A percentile compares a stretch with the other conserved stretches of the same genome.
These are phyloP conservation scores for Iberis pinnata DNA, from an alignment of 345 rosid genomes.

Conservation along the genomic window DNA sequence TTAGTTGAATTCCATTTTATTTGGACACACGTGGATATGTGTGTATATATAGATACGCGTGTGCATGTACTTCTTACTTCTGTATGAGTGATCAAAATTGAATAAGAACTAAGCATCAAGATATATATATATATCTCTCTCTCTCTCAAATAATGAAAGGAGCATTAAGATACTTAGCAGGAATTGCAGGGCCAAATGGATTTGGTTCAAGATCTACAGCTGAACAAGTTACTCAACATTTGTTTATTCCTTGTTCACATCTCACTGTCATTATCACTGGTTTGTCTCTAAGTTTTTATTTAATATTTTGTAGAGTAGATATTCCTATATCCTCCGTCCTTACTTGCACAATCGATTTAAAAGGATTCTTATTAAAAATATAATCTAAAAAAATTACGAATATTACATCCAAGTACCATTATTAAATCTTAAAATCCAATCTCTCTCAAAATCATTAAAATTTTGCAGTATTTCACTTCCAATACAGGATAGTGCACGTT, in stretches of 20 bases:
- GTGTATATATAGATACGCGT: constrained; percentile 22
- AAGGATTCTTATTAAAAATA: too few relatives aligned
- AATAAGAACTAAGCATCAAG: not conserved
- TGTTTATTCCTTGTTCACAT: constrained; percentile 20
- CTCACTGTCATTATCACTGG: constrained; percentile 36
- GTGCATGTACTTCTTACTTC: constrained; percentile 24
- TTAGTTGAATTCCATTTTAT: too few relatives aligned
- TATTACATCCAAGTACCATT: too few relatives aligned
- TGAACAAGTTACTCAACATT: constrained; percentile 57
- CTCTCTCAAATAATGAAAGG: constrained; percentile 49
- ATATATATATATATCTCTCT: constrained; percentile 12
- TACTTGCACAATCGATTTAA: too few relatives aligned
- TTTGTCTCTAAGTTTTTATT: constrained; percentile 24
- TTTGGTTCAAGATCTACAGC: constrained; percentile 92
- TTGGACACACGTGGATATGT: constrained; percentile 8
- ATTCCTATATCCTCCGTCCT: too few relatives aligned
- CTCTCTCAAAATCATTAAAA: too few relatives aligned
- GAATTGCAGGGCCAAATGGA: constrained; percentile 93
- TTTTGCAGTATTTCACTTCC: too few relatives aligned
- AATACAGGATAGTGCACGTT: too few relatives aligned
- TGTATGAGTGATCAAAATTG: constrained; percentile 17
- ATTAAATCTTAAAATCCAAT: too few relatives aligned
- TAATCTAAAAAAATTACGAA: too few relatives aligned
- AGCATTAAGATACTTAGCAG: constrained; percentile 68
- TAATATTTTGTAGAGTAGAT: too few relatives aligned